phyloP scores from a whole-genome alignment of 208 protist species.

The Trypanosoma platydactyli region DNA sequence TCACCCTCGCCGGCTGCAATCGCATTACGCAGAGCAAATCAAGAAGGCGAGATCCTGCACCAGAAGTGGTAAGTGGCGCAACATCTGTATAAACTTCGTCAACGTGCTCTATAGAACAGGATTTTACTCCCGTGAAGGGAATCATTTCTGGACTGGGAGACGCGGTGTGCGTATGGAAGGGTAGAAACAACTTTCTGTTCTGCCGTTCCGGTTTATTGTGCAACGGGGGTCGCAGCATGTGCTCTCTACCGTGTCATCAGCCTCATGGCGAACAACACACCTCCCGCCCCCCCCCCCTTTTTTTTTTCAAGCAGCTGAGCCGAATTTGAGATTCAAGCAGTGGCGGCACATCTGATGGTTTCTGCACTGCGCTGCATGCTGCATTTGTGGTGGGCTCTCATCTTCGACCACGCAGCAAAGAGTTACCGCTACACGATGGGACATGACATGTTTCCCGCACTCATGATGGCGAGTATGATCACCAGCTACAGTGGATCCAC shows the following conservation, averaged over 20 bases:
- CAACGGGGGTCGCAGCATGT: no score
- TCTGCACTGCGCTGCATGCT: not conserved
- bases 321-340: no score
- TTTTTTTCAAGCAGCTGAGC: no score
- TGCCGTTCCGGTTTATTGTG: no score
- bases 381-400: slow-evolving; percentile 2
- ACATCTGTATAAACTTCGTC: not conserved
- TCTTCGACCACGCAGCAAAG: not conserved
- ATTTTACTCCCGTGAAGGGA: not conserved
- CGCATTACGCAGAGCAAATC: not conserved
- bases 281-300: no score
- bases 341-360: not conserved
- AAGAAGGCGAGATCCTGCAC: not conserved
- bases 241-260: no score
- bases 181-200: no score
- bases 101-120: not conserved
- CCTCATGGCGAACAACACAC: no score
- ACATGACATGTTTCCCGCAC: not conserved
- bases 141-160: not conserved
- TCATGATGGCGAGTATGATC: not conserved
- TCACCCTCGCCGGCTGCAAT: not conserved
- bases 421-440: not conserved
- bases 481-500: no score
- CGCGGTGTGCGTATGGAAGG: no score
- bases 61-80: slow-evolving; percentile 5